Percentiles rank a stretch among this genome's conserved stretches.
Evolutionary conservation across 768 basidiomycete genomes (phyloP).

Genomic region (Lactarius sanguifluus): DNA sequence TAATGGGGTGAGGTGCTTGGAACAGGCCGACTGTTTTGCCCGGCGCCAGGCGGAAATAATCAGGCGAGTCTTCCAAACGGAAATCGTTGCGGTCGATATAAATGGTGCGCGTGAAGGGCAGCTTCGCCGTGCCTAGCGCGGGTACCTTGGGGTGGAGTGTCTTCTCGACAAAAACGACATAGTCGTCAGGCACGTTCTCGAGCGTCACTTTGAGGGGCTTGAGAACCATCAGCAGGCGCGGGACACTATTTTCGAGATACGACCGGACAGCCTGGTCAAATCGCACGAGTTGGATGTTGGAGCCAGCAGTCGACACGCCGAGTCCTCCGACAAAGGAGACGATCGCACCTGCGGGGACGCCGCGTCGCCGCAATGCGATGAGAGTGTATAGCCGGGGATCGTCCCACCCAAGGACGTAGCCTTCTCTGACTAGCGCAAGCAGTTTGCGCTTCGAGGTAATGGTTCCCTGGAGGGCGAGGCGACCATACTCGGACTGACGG

Average conservation of each 20-base stretch:
- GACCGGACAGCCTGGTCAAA: conserved; percentile 89
- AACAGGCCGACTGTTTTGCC: conserved; percentile 97
- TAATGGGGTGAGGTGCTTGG: conserved; percentile 89
- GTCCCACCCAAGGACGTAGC: conserved; percentile 90
- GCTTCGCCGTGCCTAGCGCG: conserved; percentile 73
- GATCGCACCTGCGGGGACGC: conserved; percentile 96
- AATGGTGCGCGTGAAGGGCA: conserved; percentile 85
- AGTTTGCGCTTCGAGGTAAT: conserved; percentile 98
- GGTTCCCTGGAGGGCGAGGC: conserved; percentile 89
- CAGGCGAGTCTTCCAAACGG: conserved; percentile 83
- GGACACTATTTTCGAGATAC: conserved; percentile 85
- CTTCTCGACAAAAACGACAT: conserved; percentile 80
- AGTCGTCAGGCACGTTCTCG: conserved; percentile 87
- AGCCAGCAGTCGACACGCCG: conserved; percentile 85
- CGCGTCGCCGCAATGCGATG: conserved; percentile 91
- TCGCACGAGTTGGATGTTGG: conserved; percentile 82
- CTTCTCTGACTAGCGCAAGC: conserved; percentile 78
- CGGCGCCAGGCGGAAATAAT: conserved; percentile 97
- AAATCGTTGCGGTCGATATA: conserved; percentile 96
- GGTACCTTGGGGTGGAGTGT: conserved; percentile 93
- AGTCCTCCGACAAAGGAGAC: conserved; percentile 88
- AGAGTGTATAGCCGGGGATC: conserved; percentile 97
- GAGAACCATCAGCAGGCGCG: conserved; percentile 89
- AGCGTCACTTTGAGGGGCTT: conserved; percentile 88
- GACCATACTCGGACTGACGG: conserved; percentile 93